Conservation (phyloP, 257 asterid genomes). For the Nicotiana tabacum region DNA sequence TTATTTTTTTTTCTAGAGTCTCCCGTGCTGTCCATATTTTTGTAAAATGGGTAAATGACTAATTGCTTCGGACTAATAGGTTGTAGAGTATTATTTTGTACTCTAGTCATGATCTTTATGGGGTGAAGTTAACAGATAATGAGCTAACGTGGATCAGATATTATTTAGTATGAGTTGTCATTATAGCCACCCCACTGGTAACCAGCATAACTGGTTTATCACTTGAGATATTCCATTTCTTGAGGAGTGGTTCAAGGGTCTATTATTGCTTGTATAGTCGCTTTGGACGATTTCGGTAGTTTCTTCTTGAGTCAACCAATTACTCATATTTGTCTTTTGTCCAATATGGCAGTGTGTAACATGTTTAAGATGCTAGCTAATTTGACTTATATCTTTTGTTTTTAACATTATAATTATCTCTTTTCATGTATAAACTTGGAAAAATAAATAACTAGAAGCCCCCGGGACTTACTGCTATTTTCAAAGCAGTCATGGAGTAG, state of each 20-base stretch:
- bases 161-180: background rate
- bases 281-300: too few relatives aligned
- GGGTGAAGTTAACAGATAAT: too few relatives aligned
- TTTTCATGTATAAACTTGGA: too few relatives aligned
- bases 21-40: background rate
- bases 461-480: background rate
- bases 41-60: background rate
- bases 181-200: background rate
- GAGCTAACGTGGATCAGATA: background rate
- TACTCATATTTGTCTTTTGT: background rate
- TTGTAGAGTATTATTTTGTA: background rate
- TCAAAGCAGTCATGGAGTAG: background rate
- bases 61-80: background rate
- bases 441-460: background rate
- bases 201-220: background rate
- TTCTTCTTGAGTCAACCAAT: background rate
- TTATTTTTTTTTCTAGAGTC: fast-evolving
- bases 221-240: background rate
- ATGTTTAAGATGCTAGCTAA: too few relatives aligned
- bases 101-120: background rate
- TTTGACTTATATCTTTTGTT: too few relatives aligned
- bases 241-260: background rate
- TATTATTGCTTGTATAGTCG: background rate
- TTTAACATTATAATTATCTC: too few relatives aligned
- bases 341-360: background rate